phyloP scores from a whole-genome alignment of 305 asterid genomes.

The Caryopteris hybrid region DNA sequence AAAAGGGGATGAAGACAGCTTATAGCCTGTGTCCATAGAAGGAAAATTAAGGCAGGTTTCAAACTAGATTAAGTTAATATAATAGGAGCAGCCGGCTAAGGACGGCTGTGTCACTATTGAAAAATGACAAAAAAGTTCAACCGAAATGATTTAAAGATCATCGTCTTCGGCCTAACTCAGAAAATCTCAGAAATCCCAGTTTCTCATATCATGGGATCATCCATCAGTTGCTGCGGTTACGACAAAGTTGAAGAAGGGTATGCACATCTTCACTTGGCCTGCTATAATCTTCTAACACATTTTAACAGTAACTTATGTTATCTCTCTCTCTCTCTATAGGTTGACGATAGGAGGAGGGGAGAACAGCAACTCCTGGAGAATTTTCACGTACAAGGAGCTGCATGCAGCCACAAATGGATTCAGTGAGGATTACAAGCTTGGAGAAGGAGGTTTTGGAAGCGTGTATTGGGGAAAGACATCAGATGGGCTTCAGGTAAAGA shows the following conservation, averaged over 20 bases:
- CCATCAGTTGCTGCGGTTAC: slow-evolving; percentile 53
- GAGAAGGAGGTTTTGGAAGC: slow-evolving; percentile 90
- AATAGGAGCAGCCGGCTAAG: slow-evolving; percentile 44
- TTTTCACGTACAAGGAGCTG: slow-evolving; percentile 74
- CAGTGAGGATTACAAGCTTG: slow-evolving; percentile 67
- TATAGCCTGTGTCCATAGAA: not conserved
- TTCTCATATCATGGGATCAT: slow-evolving; percentile 50
- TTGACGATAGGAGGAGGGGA: slow-evolving; percentile 31
- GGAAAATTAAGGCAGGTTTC: not conserved
- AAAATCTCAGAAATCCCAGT: not conserved
- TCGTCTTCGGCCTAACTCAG: not conserved
- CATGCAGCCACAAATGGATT: slow-evolving; percentile 76
- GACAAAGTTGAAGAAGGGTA: slow-evolving; percentile 76
- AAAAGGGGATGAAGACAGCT: not conserved
- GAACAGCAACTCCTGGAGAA: slow-evolving; percentile 47
- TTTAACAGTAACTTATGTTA: not conserved
- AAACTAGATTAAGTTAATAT: not conserved
- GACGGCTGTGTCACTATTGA: slow-evolving; percentile 46
- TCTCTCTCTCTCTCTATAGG: slow-evolving; percentile 17
- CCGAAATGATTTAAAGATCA: slow-evolving; percentile 14
- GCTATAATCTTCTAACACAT: not conserved
- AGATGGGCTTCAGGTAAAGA: slow-evolving; percentile 69
- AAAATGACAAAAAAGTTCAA: slow-evolving; percentile 21
- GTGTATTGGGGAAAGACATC: slow-evolving; percentile 89
- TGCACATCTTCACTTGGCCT: not conserved